Conservation (phyloP, 2,329 filamentous ascomycete genomes). For the Diaporthe velutina region DNA sequence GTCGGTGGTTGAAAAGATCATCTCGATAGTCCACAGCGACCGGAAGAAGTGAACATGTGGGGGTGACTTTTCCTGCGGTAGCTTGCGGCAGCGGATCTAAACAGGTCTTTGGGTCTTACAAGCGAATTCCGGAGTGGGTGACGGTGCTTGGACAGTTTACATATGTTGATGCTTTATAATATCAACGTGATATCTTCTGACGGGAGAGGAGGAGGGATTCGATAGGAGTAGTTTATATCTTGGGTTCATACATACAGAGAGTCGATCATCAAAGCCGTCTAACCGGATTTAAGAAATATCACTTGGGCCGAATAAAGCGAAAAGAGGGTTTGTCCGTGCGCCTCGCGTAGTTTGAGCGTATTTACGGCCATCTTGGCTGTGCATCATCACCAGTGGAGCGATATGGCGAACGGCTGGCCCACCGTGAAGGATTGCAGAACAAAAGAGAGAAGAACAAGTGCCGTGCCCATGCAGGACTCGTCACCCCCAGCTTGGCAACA, state of each 20-base stretch:
- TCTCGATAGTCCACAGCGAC: conserved; percentile 79
- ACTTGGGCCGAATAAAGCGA: neutral
- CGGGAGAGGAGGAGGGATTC: neutral
- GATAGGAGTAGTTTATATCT: neutral
- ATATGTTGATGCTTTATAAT: conserved; percentile 8
- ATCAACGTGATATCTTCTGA: neutral
- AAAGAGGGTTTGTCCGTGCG: neutral
- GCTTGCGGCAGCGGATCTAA: neutral
- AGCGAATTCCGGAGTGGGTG: neutral
- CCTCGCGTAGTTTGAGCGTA: conserved; percentile 22
- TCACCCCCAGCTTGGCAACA: conserved; percentile 23
- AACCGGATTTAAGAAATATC: conserved; percentile 3
- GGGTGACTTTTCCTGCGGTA: neutral
- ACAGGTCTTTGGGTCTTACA: neutral
- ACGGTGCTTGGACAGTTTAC: neutral
- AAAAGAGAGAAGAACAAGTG: neutral
- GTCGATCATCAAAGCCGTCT: neutral
- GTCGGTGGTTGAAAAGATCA: conserved; percentile 89
- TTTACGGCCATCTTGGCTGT: conserved; percentile 13
- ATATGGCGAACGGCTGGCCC: neutral
- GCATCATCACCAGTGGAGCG: neutral
- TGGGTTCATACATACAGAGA: conserved; percentile 27
- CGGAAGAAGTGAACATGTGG: conserved; percentile 61
- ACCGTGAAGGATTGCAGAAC: too few species aligned
- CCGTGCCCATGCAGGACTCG: conserved; percentile 12